Base-by-base conservation (phyloP, 495 filamentous ascomycete genomes). In the Trichoderma reesei region DNA sequence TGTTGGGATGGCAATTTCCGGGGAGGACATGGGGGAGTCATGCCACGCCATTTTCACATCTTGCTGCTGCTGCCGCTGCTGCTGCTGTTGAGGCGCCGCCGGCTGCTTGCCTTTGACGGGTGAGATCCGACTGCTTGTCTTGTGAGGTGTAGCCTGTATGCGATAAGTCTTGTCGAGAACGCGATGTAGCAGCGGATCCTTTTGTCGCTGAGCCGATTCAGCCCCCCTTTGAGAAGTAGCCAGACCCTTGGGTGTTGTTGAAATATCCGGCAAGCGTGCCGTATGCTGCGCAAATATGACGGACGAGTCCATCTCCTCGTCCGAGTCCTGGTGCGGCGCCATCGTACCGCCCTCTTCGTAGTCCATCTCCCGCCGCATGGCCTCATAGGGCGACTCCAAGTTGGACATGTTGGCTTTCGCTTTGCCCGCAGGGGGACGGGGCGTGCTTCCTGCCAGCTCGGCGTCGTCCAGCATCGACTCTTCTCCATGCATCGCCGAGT, bases 91-190 rank as follows among this genome's bases (percentile, higher is more conserved):
- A 9, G 13, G 36, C 13, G 13, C 8, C 54, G 74, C 74, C 33
- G 75, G 79, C 16, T 67, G 70, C 56, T 75, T 77, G 11, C 70
- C 72, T 13, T 71, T 62, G 48, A 34, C 18, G 41, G n/a, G 68
- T 31, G 41, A 56, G 8, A 54, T 34, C 2, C 67, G 60, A 39
- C 31, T 18, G 1, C 65, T 51, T 20, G 65, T 66, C 63, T 79
- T 89, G 61, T 90, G 86, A 0, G 94, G 95, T 9, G 94, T 98
- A 13, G 94, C 92, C 76, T 91, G 89, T 1, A 98, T 76, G 37
- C 95, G 89, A 74, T 95, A 98, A 51, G 88, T 97, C 72, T 94
- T 96, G 76, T 97, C 90, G 8, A 91, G 84, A 41, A 98, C 80
- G 65, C 88, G 88, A 72, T 98, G 94, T 11, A 98, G 79, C 7